Evolutionary conservation across 257 asterid species (phyloP).

Genomic region (Solanum corneliomulleri): DNA sequence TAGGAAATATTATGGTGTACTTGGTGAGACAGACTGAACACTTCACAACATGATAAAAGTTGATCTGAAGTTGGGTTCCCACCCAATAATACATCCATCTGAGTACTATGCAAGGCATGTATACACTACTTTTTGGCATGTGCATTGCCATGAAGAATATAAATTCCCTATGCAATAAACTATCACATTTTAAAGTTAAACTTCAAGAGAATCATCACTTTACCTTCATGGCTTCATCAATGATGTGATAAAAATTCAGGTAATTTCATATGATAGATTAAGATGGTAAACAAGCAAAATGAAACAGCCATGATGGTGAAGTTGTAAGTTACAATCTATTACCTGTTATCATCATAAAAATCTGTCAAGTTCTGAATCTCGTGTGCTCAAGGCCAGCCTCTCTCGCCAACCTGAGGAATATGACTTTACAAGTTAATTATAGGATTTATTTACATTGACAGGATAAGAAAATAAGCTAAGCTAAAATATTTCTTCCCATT

Average conservation of each 20-base stretch:
- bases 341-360: constrained; percentile 91
- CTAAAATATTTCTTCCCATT: neutral
- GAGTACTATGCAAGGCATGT: neutral
- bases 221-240: neutral
- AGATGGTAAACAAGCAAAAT: neutral
- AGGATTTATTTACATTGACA: neutral
- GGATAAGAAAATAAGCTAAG: neutral
- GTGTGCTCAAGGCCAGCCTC: constrained; percentile 87
- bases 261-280: neutral
- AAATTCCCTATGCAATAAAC: neutral
- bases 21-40: neutral
- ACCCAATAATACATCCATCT: neutral
- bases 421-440: constrained; percentile 3
- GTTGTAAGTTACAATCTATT: constrained; percentile 6
- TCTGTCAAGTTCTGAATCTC: constrained; percentile 94
- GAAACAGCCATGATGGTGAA: neutral
- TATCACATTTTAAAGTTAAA: neutral
- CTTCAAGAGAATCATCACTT: neutral
- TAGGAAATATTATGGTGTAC: neutral
- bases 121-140: neutral
- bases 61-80: neutral
- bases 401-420: constrained; percentile 80
- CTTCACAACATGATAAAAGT: neutral
- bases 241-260: neutral
- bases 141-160: neutral